Conservation (phyloP, 2,329 filamentous ascomycete genomes). For the Sporothrix dimorphospora region DNA sequence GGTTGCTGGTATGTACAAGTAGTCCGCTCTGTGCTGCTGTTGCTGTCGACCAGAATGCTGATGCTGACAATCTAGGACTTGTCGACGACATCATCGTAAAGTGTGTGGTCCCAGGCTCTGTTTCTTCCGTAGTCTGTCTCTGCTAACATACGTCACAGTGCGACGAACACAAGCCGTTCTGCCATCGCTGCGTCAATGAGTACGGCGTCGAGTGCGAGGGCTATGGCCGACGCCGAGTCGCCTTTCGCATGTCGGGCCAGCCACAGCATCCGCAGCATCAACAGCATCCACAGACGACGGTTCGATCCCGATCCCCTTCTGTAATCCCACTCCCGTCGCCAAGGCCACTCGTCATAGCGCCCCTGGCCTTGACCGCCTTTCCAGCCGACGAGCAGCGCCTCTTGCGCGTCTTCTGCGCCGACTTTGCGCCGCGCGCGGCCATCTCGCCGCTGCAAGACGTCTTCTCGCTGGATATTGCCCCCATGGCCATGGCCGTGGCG, state of each 20-base stretch:
- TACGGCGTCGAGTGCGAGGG: not conserved
- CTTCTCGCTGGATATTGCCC: not conserved
- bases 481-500: not conserved
- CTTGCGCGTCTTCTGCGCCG: not conserved
- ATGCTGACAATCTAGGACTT: not conserved
- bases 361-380: not conserved
- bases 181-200: not conserved
- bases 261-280: not conserved
- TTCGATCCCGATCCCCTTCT: not conserved
- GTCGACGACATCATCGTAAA: constrained; percentile 3
- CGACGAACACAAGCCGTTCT: not conserved
- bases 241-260: not conserved
- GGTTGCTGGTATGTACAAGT: not conserved
- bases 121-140: not conserved
- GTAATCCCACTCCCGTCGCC: not conserved
- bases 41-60: too few relatives aligned
- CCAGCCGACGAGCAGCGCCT: not conserved
- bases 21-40: too few relatives aligned
- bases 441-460: not conserved
- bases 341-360: not conserved
- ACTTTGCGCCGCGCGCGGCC: constrained; percentile 4
- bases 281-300: not conserved
- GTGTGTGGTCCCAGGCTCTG: not conserved
- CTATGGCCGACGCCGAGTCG: not conserved
- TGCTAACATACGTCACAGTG: not conserved